Conservation (phyloP, 1,139 yeast genomes). For the Nakaseomyces sp. region DNA sequence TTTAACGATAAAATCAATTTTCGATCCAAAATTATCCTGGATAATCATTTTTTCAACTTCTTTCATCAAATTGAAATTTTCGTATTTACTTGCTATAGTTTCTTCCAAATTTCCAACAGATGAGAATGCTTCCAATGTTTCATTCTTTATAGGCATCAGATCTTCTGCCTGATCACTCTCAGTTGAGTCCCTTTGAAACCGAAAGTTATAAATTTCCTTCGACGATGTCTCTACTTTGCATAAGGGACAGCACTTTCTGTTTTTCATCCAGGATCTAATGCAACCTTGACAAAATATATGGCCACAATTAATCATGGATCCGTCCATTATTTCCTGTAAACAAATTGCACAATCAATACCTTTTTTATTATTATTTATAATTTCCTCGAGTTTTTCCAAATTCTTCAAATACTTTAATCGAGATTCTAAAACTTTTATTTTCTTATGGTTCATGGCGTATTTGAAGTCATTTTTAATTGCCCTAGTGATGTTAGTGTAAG, state of each 20-base stretch:
- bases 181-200: constrained; percentile 15
- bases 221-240: constrained; percentile 54
- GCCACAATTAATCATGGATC: constrained; percentile 80
- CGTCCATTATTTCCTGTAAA: constrained; percentile 55
- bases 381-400: constrained; percentile 32
- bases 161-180: not conserved
- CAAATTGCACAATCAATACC: constrained; percentile 63
- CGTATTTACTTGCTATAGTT: constrained; percentile 16
- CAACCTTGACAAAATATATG: constrained; percentile 82
- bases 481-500: constrained; percentile 22
- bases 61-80: constrained; percentile 17
- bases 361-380: constrained; percentile 19
- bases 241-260: constrained; percentile 58
- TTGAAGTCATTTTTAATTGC: constrained; percentile 17
- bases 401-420: constrained; percentile 56
- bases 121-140: not conserved
- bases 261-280: constrained; percentile 59
- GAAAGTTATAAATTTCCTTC: constrained; percentile 37
- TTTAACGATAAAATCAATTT: constrained; percentile 72
- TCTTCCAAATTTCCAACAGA: not conserved
- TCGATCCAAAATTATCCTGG: constrained; percentile 61
- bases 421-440: constrained; percentile 39
- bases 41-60: constrained; percentile 42
- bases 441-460: constrained; percentile 15
- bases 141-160: not conserved